These are phyloP conservation scores for Psidium guajava DNA, from an alignment of 345 rosid species.

Conservation along the genomic window DNA sequence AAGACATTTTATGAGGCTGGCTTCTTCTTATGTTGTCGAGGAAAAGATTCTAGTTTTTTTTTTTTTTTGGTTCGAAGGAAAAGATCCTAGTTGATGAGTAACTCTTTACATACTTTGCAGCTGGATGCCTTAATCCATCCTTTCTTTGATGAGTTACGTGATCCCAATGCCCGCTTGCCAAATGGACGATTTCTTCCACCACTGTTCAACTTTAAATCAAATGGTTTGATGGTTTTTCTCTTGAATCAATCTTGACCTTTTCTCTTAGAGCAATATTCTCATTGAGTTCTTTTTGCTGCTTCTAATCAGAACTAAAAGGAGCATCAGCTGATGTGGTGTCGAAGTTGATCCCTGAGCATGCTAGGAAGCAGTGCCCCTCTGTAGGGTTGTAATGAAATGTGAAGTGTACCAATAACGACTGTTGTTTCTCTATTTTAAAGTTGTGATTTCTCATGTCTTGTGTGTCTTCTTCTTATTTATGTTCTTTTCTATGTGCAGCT, in stretches of 20 bases:
- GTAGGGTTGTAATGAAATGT: constrained; percentile 41
- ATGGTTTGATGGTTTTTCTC: constrained; percentile 25
- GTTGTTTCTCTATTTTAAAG: background rate
- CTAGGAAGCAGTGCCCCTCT: constrained; percentile 72
- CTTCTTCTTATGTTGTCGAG: background rate
- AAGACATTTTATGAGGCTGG: background rate
- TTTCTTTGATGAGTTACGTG: constrained; percentile 91
- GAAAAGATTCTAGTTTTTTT: background rate
- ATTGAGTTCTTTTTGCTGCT: background rate
- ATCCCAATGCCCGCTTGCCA: constrained; percentile 66
- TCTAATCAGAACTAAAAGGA: constrained; percentile 67
- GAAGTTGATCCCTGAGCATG: constrained; percentile 77
- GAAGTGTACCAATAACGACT: background rate
- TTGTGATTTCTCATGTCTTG: background rate
- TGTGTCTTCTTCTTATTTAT: background rate
- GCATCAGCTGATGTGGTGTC: constrained; percentile 52
- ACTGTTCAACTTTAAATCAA: constrained; percentile 73
- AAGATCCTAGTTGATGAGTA: background rate
- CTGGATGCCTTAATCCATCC: constrained; percentile 83
- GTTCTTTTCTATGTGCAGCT: background rate
- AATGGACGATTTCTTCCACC: constrained; percentile 89
- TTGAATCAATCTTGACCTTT: background rate
- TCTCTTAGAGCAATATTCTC: background rate
- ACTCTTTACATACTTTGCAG: constrained; percentile 20
- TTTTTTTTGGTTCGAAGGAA: background rate